Conservation (phyloP, 352 stramenopile genomes). For the Pythium aristosporum region DNA sequence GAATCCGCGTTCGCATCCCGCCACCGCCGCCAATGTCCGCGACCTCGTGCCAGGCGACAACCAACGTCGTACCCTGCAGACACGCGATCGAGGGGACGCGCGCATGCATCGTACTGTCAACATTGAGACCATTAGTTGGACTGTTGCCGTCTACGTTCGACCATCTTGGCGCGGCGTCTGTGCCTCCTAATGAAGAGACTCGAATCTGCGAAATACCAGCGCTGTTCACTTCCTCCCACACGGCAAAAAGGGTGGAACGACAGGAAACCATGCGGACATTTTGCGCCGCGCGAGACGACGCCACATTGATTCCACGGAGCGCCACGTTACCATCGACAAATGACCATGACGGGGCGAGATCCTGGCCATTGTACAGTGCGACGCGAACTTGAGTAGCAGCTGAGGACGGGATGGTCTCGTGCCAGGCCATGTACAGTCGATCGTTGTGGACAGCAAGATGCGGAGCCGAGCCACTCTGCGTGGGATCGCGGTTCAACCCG, state of each 20-base stretch:
- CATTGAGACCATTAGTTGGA: conserved; percentile 39
- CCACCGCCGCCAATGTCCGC: conserved; percentile 11
- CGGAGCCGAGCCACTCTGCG: conserved; percentile 35
- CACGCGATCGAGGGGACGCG: conserved; percentile 43
- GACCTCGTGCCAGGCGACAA: conserved; percentile 58
- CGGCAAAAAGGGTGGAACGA: conserved; percentile 41
- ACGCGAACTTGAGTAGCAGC: conserved; percentile 47
- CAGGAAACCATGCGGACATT: conserved; percentile 47
- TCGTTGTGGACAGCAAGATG: conserved; percentile 31
- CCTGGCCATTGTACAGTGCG: conserved; percentile 47
- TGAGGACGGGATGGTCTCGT: conserved; percentile 33
- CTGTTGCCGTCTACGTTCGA: conserved; percentile 52
- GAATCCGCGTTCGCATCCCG: conserved; percentile 29
- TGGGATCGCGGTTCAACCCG: conserved; percentile 52
- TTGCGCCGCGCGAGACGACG: conserved; percentile 27
- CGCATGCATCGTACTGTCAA: conserved; percentile 30
- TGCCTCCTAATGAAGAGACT: conserved; percentile 45
- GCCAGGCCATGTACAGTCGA: conserved; percentile 62
- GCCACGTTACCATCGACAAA: conserved; percentile 60
- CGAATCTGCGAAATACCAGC: conserved; percentile 38
- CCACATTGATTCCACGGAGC: conserved; percentile 45
- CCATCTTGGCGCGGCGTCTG: conserved; percentile 40
- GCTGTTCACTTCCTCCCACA: conserved; percentile 50
- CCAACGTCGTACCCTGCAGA: conserved; percentile 27
- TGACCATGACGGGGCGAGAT: conserved; percentile 39